Evolutionary conservation across 345 rosid genomes (phyloP).

Genomic region (Ceriops tagal): DNA sequence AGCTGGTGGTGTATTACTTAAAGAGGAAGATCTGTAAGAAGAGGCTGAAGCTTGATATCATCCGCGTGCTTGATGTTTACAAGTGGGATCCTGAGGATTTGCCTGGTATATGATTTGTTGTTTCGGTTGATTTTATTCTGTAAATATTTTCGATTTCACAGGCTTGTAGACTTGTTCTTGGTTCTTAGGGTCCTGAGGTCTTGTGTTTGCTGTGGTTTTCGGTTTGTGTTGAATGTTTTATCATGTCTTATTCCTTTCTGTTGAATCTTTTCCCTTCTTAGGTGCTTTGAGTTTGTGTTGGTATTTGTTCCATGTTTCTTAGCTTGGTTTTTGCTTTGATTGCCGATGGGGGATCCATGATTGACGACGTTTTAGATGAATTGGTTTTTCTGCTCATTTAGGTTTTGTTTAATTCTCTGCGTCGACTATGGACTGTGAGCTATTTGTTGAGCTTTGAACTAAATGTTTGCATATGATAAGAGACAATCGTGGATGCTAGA

Average conservation of each 20-base stretch:
- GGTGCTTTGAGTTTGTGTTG: no score
- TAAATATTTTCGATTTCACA: background rate
- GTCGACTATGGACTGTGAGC: no score
- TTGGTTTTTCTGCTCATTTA: no score
- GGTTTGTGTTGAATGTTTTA: background rate
- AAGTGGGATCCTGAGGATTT: conserved; percentile 92
- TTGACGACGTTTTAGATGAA: no score
- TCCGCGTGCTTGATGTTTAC: conserved; percentile 77
- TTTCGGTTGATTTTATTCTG: background rate
- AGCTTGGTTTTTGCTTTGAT: no score
- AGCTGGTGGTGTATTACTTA: conserved; percentile 65
- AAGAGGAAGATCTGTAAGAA: conserved; percentile 73
- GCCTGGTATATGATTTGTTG: conserved; percentile 47
- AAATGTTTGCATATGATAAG: no score
- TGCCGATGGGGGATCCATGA: no score
- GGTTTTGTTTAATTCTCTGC: no score
- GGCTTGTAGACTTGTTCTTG: background rate
- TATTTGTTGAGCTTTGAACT: no score
- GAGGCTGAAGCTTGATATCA: conserved; percentile 51
- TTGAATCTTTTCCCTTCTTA: no score
- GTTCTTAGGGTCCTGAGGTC: background rate
- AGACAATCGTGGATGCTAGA: no score
- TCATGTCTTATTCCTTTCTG: background rate
- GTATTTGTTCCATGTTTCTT: no score
- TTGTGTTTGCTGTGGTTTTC: background rate